Evolutionary conservation across 2,329 filamentous ascomycete species (phyloP), one percentile per base, ranked within the genome.

Genomic region (Penicillium digitatum): DNA sequence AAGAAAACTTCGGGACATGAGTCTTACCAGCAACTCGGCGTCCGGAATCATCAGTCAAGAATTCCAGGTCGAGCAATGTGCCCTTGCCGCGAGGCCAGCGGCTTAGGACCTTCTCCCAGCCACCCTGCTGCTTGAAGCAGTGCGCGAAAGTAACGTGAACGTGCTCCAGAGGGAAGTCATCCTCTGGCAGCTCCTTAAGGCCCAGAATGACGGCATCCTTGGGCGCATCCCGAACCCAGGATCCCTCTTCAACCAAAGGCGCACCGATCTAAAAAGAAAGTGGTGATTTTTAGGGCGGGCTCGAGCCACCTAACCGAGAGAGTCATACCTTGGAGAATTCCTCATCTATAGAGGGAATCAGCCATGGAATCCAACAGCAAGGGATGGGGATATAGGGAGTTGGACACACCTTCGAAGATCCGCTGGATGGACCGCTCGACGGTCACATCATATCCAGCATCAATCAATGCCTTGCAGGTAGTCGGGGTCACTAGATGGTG

Each of bases 31-130:
- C 74, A 54, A 76, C 74, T 58, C 74, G 69, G 82, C 88, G 80
- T 35, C 88, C 88, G 29, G 77, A 80, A 60, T 86, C 82, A 63
- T 95, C 87, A 37, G 84, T 82, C 35, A 96, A 79, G 72, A 96
- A 96, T 71, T 96, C 92, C 35, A 96, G 82, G 67, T 96, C 92
- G 56, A 91, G 83, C 14, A 96, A 83, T 0, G 83, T 87, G 63
- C 90, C 89, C 52, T 85, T 84, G 55, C 89, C 90, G 24, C 84
- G 82, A 27, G 88, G 82, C 73, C 91, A 96, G 53, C 92, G 82
- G 54, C 85, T 81, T n/a, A 96, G 83, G 6, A 90, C 88, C 39
- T 83, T 81, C 55, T 89, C 84, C 89, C 90, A 96, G 27, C 87
- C 87, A 27, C 77, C 83, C 75, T 94, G 90, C 62, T 82, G 76